Evolutionary conservation across 176 grass and related monocot species (phyloP).

Genomic region (Carex pumila): DNA sequence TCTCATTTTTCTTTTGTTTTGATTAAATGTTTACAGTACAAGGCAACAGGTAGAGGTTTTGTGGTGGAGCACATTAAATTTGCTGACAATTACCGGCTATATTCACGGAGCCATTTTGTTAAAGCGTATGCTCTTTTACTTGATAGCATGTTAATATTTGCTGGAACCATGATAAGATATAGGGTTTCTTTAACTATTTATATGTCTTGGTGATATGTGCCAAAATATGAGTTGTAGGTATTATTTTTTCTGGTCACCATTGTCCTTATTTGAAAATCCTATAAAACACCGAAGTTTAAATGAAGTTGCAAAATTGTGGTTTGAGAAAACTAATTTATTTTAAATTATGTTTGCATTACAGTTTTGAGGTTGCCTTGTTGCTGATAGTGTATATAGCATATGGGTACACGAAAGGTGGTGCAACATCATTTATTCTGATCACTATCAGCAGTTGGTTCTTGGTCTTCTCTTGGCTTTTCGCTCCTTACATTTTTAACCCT

Average conservation of each 20-base stretch:
- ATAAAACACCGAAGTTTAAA: not conserved
- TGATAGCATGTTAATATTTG: constrained; percentile 9
- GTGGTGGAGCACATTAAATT: constrained; percentile 94
- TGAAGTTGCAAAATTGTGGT: not conserved
- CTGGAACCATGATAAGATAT: not conserved
- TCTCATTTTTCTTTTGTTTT: constrained; percentile 13
- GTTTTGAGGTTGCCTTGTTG: constrained; percentile 86
- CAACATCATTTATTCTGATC: constrained; percentile 82
- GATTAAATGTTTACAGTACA: constrained; percentile 51
- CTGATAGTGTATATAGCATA: constrained; percentile 90
- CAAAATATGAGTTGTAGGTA: not conserved
- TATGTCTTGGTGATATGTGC: not conserved
- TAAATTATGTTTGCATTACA: constrained; percentile 35
- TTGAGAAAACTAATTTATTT: not conserved
- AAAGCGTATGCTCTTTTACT: constrained; percentile 73
- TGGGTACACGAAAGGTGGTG: constrained; percentile 69
- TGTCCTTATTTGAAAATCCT: not conserved
- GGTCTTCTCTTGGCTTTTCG: constrained; percentile 92
- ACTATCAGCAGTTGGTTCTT: constrained; percentile 94
- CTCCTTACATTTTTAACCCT: constrained; percentile 98
- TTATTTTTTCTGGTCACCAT: not conserved
- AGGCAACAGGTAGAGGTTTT: constrained; percentile 89
- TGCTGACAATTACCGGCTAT: constrained; percentile 92
- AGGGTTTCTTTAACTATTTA: not conserved
- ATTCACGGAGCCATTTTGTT: constrained; percentile 95